Evolutionary conservation across 495 filamentous ascomycete genomes (phyloP).

Genomic region (Margaritispora aquatica): DNA sequence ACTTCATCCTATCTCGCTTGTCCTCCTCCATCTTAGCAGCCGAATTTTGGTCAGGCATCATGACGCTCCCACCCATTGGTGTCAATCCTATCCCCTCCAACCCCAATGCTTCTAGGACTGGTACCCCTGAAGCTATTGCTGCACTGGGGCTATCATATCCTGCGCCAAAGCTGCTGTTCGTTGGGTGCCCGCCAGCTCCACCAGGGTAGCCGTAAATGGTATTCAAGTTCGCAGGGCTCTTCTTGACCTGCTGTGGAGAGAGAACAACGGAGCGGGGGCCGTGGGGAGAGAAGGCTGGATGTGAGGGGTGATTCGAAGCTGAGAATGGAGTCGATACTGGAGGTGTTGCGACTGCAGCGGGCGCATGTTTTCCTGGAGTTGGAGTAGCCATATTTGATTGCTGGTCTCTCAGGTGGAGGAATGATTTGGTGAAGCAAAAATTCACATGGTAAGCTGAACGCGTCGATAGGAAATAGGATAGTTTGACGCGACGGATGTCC

Average conservation of each 20-base stretch:
- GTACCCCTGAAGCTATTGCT: slow-evolving; percentile 41
- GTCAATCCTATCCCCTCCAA: slow-evolving; percentile 36
- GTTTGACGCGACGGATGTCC: neutral
- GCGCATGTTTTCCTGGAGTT: slow-evolving; percentile 36
- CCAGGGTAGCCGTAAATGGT: slow-evolving; percentile 29
- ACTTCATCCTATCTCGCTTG: slow-evolving; percentile 44
- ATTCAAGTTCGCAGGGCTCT: slow-evolving; percentile 39
- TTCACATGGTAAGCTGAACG: too few relatives aligned
- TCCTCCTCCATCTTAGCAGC: slow-evolving; percentile 23
- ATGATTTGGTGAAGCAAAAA: too few relatives aligned
- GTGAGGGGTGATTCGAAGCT: slow-evolving; percentile 25
- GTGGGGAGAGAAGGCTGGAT: slow-evolving; percentile 43
- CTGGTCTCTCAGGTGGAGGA: too few relatives aligned
- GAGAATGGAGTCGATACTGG: slow-evolving; percentile 52
- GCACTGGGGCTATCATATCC: slow-evolving; percentile 50
- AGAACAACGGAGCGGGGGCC: slow-evolving; percentile 33
- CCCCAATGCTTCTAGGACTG: slow-evolving; percentile 31
- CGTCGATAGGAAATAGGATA: neutral
- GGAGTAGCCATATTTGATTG: slow-evolving; percentile 44
- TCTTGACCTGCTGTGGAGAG: slow-evolving; percentile 49
- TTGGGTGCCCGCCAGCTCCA: slow-evolving; percentile 21
- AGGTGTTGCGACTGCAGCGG: slow-evolving; percentile 39
- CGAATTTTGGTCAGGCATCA: slow-evolving; percentile 8
- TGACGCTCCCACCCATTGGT: slow-evolving; percentile 1
- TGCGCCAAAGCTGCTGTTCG: slow-evolving; percentile 22